These are phyloP conservation scores for Suillus tomentosus DNA, from an alignment of 768 basidiomycete genomes.

Conservation along the genomic window DNA sequence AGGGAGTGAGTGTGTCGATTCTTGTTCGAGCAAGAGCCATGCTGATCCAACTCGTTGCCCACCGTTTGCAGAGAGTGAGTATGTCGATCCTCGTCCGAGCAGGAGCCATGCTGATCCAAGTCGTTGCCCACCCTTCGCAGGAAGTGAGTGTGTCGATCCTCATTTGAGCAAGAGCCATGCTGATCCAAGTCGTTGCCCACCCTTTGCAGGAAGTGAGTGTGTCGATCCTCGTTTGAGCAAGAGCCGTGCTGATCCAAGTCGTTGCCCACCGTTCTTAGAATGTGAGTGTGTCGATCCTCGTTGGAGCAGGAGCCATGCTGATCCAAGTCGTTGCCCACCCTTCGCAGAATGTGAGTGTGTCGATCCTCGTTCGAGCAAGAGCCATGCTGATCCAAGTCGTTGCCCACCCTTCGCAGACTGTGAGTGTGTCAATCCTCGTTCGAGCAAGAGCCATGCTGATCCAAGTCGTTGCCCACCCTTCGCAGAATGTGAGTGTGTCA, in stretches of 20 bases:
- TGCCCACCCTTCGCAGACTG: no score
- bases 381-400: no score
- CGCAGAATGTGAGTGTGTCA: neutral
- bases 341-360: no score
- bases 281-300: neutral
- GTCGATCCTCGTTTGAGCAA: neutral
- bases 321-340: neutral
- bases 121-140: neutral
- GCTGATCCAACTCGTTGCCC: neutral
- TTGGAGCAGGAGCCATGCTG: neutral
- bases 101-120: neutral
- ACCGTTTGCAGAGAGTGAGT: neutral
- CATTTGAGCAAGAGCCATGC: neutral
- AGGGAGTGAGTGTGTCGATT: neutral
- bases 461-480: no score
- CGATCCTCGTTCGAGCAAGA: no score
- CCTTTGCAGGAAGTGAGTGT: neutral
- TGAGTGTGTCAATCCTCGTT: no score
- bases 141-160: neutral
- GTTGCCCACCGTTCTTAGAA: neutral
- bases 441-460: no score
- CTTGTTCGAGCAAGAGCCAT: neutral
- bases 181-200: neutral
- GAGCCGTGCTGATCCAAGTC: neutral
- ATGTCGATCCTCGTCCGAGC: neutral